Evolutionary conservation across 1,284 basidiomycete species (phyloP).

Genomic region (Rhizoctonia solani): DNA sequence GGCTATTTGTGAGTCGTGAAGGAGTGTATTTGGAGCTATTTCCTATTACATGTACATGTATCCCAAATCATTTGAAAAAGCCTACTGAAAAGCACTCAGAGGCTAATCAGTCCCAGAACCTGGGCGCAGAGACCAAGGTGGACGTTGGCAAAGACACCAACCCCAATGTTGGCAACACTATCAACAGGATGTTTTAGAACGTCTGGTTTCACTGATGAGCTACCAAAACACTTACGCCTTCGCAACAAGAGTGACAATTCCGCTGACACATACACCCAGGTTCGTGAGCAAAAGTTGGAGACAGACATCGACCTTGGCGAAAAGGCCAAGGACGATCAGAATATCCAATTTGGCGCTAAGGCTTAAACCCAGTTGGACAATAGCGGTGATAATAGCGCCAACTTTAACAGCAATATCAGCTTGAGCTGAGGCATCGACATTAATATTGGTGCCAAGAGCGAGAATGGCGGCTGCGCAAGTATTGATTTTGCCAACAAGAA

Average conservation of each 20-base stretch:
- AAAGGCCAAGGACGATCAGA: background rate
- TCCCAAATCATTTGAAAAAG: no score
- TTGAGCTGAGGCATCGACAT: background rate
- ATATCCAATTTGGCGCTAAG: background rate
- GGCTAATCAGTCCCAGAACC: background rate
- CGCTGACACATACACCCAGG: background rate
- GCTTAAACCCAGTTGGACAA: background rate
- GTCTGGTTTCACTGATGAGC: no score
- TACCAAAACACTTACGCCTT: no score
- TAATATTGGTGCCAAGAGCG: background rate
- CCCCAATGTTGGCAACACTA: background rate
- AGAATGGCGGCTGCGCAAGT: background rate
- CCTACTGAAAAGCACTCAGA: no score
- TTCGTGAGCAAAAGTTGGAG: background rate
- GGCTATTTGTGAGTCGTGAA: no score
- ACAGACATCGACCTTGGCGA: background rate
- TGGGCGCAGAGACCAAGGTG: background rate
- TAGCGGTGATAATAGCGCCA: background rate
- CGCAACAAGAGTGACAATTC: background rate
- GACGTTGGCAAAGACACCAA: background rate
- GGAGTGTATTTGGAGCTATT: no score
- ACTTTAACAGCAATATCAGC: constrained; percentile 1
- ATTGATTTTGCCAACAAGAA: background rate
- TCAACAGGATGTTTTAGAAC: background rate
- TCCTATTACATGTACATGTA: no score